Evolutionary conservation across 345 rosid genomes (phyloP).

Genomic region (Camelina neglecta): DNA sequence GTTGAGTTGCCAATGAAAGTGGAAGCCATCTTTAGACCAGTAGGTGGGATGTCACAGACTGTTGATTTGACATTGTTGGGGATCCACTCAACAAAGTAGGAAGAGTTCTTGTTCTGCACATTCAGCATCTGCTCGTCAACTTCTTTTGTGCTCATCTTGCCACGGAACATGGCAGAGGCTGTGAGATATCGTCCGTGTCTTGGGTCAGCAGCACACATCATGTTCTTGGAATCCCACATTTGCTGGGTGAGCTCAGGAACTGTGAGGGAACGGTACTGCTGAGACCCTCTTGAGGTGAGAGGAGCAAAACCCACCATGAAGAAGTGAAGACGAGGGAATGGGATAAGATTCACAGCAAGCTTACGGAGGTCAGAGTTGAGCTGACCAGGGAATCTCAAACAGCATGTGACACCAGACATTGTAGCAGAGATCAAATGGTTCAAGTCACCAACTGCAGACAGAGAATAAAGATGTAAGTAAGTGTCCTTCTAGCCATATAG

Average conservation of each 20-base stretch:
- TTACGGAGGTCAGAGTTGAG: conserved; percentile 87
- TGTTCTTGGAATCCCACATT: conserved; percentile 87
- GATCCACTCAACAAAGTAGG: conserved; percentile 72
- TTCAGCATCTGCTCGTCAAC: conserved; percentile 93
- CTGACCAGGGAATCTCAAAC: conserved; percentile 87
- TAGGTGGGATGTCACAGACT: conserved; percentile 79
- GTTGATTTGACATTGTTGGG: conserved; percentile 74
- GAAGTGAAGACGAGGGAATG: conserved; percentile 84
- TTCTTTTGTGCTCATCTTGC: conserved; percentile 93
- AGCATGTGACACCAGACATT: conserved; percentile 88
- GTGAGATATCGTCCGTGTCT: conserved; percentile 87
- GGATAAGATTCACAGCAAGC: conserved; percentile 76
- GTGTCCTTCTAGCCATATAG: background rate
- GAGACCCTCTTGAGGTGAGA: conserved; percentile 75
- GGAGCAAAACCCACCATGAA: conserved; percentile 91
- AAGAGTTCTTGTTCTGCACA: conserved; percentile 92
- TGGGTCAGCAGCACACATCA: conserved; percentile 93
- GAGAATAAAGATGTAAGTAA: background rate
- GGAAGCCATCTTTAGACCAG: conserved; percentile 76
- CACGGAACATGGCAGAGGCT: conserved; percentile 88
- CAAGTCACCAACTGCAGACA: conserved; percentile 69
- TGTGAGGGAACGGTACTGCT: conserved; percentile 80
- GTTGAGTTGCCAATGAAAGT: conserved; percentile 81
- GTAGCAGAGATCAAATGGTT: conserved; percentile 85
- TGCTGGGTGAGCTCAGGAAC: conserved; percentile 86